Evolutionary conservation across 2,329 filamentous ascomycete species (phyloP).

Genomic region (Colletotrichum tabaci): DNA sequence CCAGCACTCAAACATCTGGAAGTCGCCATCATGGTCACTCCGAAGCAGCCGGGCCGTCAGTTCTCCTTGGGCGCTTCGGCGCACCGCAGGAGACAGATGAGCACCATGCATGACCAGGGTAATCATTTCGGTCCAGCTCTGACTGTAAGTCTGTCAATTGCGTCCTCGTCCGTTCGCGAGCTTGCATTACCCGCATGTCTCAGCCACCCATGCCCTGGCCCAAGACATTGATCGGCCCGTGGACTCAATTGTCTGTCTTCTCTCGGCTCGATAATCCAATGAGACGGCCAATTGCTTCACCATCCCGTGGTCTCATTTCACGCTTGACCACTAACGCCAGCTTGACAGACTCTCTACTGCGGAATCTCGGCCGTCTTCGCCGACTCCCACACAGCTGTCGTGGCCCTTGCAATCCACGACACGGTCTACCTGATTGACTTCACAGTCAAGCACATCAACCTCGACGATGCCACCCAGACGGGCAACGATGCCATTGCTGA

Average conservation of each 20-base stretch:
- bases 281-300: neutral
- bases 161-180: neutral
- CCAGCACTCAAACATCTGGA: neutral
- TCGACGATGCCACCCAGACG: slow-evolving; percentile 56
- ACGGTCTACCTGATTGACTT: slow-evolving; percentile 83
- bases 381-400: slow-evolving; percentile 66
- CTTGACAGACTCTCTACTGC: slow-evolving; percentile 68
- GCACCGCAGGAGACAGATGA: slow-evolving; percentile 64
- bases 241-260: neutral
- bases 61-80: slow-evolving; percentile 62
- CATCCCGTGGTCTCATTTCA: neutral
- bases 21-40: slow-evolving; percentile 20
- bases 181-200: neutral
- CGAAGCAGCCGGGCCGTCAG: slow-evolving; percentile 49
- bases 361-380: slow-evolving; percentile 72
- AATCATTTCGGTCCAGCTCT: slow-evolving; percentile 62
- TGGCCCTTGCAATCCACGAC: slow-evolving; percentile 81
- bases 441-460: slow-evolving; percentile 70
- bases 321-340: neutral
- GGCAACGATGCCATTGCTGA: slow-evolving; percentile 68
- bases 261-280: neutral
- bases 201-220: neutral
- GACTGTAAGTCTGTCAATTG: slow-evolving; percentile 54
- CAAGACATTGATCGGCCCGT: neutral
- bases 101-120: slow-evolving; percentile 59